Evolutionary conservation across 2,329 filamentous ascomycete genomes (phyloP).

Genomic region (Aureobasidium sp.): DNA sequence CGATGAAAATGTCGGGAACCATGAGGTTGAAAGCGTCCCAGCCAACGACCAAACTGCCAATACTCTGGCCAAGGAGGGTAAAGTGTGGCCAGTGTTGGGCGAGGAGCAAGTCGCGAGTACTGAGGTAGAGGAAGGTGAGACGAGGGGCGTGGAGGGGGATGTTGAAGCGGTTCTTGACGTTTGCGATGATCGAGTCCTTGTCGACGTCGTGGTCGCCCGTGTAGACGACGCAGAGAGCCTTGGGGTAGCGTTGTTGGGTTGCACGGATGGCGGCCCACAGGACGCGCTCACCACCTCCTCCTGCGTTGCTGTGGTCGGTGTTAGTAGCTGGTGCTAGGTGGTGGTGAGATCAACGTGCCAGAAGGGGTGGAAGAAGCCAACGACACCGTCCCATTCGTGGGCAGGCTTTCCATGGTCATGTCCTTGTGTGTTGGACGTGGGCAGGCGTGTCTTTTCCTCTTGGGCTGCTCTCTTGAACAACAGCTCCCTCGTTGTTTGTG

Average conservation of each 20-base stretch:
- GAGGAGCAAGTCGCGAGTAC: constrained; percentile 78
- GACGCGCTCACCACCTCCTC: constrained; percentile 89
- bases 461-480: constrained; percentile 17
- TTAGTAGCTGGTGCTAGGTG: background rate
- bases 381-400: constrained; percentile 72
- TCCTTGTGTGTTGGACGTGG: background rate
- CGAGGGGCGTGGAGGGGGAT: constrained; percentile 79
- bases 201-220: constrained; percentile 88
- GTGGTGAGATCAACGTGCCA: constrained; percentile 53
- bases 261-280: constrained; percentile 92
- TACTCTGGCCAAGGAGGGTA: constrained; percentile 86
- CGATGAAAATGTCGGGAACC: constrained; percentile 87
- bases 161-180: constrained; percentile 71
- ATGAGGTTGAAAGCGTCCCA: constrained; percentile 91
- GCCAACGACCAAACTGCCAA: constrained; percentile 79
- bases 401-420: background rate
- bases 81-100: constrained; percentile 84
- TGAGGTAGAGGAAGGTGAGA: constrained; percentile 83
- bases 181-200: constrained; percentile 66
- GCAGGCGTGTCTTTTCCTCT: background rate
- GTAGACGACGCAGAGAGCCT: constrained; percentile 84
- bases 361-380: constrained; percentile 97
- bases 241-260: constrained; percentile 82
- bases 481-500: constrained; percentile 17
- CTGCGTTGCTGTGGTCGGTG: constrained; percentile 67